Percentiles rank a stretch among this genome's conserved stretches.
Evolutionary conservation across 1,284 basidiomycete genomes (phyloP).

Genomic region (Stygiomarasmius scandens): DNA sequence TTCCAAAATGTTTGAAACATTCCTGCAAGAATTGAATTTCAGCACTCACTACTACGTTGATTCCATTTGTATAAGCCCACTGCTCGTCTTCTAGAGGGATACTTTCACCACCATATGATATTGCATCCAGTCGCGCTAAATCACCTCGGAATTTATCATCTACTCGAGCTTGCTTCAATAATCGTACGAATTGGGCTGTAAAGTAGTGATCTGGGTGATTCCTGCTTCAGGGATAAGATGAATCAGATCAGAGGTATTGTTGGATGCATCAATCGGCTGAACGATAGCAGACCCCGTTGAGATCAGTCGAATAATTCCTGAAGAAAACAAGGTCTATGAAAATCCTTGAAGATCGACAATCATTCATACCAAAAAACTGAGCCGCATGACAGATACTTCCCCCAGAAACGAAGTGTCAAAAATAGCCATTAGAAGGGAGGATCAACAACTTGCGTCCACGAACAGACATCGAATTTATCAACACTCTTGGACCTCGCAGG

Average conservation of each 20-base stretch:
- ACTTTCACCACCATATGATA: not conserved
- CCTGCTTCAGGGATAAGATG: not conserved
- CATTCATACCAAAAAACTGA: not conserved
- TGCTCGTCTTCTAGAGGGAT: not conserved
- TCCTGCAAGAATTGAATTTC: not conserved
- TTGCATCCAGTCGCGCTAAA: not conserved
- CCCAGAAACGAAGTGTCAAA: not conserved
- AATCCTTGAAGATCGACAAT: not conserved
- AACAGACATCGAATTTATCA: not conserved
- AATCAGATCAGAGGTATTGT: not conserved
- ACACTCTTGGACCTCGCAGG: not conserved
- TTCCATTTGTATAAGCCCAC: not conserved
- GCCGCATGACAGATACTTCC: slow-evolving; percentile 2
- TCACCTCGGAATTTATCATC: not conserved
- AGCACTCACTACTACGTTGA: slow-evolving; percentile 3
- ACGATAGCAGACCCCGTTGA: not conserved
- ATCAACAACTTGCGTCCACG: not conserved
- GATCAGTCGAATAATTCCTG: not conserved
- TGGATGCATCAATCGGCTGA: not conserved
- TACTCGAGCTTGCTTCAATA: not conserved
- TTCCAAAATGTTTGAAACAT: not conserved
- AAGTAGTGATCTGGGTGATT: not conserved
- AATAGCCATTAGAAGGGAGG: not conserved
- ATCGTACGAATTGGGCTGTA: not conserved
- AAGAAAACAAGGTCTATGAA: not conserved